phyloP scores from a whole-genome alignment of 2,329 filamentous ascomycete species.

The Scedosporium aurantiacum region DNA sequence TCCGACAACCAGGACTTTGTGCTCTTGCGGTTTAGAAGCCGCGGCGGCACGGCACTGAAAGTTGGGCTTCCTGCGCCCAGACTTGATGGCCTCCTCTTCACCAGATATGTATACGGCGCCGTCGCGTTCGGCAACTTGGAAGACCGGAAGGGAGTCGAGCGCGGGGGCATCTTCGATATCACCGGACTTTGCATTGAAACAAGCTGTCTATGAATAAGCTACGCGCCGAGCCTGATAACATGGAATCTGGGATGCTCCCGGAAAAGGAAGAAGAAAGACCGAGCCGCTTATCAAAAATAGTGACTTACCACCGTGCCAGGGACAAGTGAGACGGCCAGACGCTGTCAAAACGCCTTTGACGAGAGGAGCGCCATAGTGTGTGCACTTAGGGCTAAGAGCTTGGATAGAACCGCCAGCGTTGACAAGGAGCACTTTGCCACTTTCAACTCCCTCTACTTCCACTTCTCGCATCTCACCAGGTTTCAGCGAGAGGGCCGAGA shows the following conservation, averaged over 20 bases:
- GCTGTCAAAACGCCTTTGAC: slow-evolving; percentile 74
- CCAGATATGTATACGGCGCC: slow-evolving; percentile 77
- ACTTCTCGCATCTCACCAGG: slow-evolving; percentile 78
- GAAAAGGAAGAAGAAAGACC: background rate
- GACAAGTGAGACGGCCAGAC: slow-evolving; percentile 77
- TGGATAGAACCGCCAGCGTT: slow-evolving; percentile 67
- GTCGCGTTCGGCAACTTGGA: slow-evolving; percentile 69
- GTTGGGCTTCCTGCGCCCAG: slow-evolving; percentile 60
- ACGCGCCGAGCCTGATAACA: background rate
- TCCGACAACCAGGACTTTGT: slow-evolving; percentile 71
- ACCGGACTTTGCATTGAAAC: slow-evolving; percentile 80
- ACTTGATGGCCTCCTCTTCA: slow-evolving; percentile 68
- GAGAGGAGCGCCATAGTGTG: slow-evolving; percentile 85
- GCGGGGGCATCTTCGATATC: slow-evolving; percentile 94
- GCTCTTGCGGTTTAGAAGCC: slow-evolving; percentile 35
- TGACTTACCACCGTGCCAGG: slow-evolving; percentile 80
- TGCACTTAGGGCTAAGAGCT: slow-evolving; percentile 74
- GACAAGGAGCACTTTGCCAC: slow-evolving; percentile 74
- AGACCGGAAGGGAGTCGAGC: slow-evolving; percentile 73
- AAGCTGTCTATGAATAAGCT: slow-evolving; percentile 44
- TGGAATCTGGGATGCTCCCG: background rate
- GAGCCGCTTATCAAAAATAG: background rate
- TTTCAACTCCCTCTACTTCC: slow-evolving; percentile 81
- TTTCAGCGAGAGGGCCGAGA: slow-evolving; percentile 63
- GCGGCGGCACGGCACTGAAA: slow-evolving; percentile 53